phyloP scores from a whole-genome alignment of 2,329 filamentous ascomycete genomes.

The Thielaviopsis ethacetica region DNA sequence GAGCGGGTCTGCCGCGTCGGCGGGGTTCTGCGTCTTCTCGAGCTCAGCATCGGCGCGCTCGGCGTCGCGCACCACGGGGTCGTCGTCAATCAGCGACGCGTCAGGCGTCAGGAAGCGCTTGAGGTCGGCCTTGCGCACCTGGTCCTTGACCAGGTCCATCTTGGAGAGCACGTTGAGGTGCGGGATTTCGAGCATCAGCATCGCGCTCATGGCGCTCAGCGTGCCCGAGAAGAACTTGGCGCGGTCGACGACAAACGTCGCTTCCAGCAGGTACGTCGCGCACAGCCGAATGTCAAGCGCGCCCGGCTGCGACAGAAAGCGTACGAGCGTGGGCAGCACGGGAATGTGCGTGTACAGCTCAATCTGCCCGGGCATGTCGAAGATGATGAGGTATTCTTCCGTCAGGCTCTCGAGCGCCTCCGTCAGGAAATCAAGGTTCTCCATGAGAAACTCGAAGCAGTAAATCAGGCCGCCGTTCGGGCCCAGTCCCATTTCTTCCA shows the following conservation, averaged over 20 bases:
- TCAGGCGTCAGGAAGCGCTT: conserved; percentile 86
- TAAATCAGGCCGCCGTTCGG: conserved; percentile 90
- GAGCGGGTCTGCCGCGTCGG: conserved; percentile 33
- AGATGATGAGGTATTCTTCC: conserved; percentile 92
- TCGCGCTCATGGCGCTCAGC: conserved; percentile 91
- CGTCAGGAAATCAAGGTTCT: conserved; percentile 84
- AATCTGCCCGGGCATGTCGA: conserved; percentile 98
- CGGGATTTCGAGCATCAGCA: conserved; percentile 95
- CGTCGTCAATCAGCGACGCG: conserved; percentile 63
- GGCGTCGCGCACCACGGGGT: conserved; percentile 36
- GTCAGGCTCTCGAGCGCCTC: conserved; percentile 71
- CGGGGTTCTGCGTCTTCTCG: conserved; percentile 39
- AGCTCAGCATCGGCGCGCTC: conserved; percentile 36
- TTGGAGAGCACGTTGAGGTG: conserved; percentile 95
- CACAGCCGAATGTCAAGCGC: conserved; percentile 81
- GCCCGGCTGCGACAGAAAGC: conserved; percentile 62
- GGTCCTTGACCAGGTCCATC: conserved; percentile 90
- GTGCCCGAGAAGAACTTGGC: conserved; percentile 97
- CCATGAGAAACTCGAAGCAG: conserved; percentile 90
- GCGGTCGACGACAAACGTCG: conserved; percentile 86
- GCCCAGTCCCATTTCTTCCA: conserved; percentile 83
- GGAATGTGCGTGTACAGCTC: conserved; percentile 97
- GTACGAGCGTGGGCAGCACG: conserved; percentile 69
- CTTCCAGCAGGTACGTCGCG: conserved; percentile 86
- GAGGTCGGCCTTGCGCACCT: conserved; percentile 72